Evolutionary conservation across 768 basidiomycete species (phyloP), one percentile per base, ranked within the genome.

Genomic region (Pleurotus sapidus): DNA sequence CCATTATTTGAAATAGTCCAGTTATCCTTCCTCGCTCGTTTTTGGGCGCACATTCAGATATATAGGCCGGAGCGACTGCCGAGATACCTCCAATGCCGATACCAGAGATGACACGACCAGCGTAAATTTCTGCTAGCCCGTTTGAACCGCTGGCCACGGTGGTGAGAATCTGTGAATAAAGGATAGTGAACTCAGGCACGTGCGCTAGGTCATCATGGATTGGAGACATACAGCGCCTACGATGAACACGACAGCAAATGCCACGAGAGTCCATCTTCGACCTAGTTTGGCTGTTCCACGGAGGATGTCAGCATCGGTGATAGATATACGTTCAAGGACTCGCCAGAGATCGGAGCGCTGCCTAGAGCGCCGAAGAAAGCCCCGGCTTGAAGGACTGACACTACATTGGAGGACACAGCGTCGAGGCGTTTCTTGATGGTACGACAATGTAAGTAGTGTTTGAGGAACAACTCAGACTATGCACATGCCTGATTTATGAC

Each of bases 31-130:
- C 93, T 59, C 93, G 87, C 5, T 93, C 89, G 18, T 91, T 79
- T 67, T 93, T 95, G 4, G 94, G 94, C 2, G 87, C 80, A 68
- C 91, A 93, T 69, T 95, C 94, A 8, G 89, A 87, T 18, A 94
- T 91, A 65, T 84, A 95, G 0, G 91, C 86, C 4, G 93, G 94
- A 1, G 91, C 86, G 2, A 93, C 87, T n/a, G 87, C 84, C 9
- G 77, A 91, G 62, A 94, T 91, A 5, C 80, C 87, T 62, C 93
- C 93, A 49, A 94, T 87, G 39, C 92, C 93, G 25, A 92, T 45
- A 54, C 93, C 92, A 17, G 87, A 83, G 49, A 93, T 74, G 43
- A 92, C 88, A 57, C 93, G 87, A 24, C 93, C 93, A 11, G 79
- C 81, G 66, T 93, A 93, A 59, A 94, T 91, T 65, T 87, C 82